A percentile compares a stretch with the other conserved stretches of the same genome.
phyloP scores from a whole-genome alignment of 306 rosid genomes.

The Herpetospermum pedunculosum region DNA sequence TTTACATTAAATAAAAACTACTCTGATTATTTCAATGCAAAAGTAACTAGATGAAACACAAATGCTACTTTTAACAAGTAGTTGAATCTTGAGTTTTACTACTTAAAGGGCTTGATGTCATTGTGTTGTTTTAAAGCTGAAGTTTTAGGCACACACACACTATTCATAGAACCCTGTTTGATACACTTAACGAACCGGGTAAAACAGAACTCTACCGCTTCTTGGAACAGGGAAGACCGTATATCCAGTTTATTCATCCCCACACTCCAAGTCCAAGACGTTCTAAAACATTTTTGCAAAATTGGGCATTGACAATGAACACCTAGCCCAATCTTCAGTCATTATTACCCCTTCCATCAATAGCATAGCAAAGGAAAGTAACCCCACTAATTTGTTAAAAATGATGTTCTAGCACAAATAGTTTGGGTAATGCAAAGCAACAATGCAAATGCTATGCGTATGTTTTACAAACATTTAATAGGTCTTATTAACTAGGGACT shows the following conservation, averaged over 20 bases:
- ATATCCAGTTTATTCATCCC: background rate
- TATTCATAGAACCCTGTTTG: background rate
- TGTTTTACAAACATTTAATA: background rate
- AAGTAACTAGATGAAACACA: background rate
- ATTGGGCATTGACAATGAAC: background rate
- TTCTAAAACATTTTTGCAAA: background rate
- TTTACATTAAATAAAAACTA: background rate
- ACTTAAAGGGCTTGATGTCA: background rate
- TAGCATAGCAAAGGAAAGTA: background rate
- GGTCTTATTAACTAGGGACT: background rate
- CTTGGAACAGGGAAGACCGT: background rate
- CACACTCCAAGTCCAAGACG: background rate
- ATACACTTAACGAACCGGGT: background rate
- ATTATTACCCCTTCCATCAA: background rate
- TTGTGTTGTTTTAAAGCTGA: background rate
- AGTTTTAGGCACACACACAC: background rate
- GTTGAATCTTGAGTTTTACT: background rate
- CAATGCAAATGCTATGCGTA: background rate
- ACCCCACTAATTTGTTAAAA: background rate
- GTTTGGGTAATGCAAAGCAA: background rate
- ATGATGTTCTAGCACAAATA: background rate
- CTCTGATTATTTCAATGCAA: background rate
- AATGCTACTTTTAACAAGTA: background rate
- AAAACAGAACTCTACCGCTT: background rate
- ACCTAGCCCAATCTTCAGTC: background rate